These are phyloP conservation scores for Chlorencoelia australis DNA, from an alignment of 2,329 filamentous ascomycete species.

Conservation along the genomic window DNA sequence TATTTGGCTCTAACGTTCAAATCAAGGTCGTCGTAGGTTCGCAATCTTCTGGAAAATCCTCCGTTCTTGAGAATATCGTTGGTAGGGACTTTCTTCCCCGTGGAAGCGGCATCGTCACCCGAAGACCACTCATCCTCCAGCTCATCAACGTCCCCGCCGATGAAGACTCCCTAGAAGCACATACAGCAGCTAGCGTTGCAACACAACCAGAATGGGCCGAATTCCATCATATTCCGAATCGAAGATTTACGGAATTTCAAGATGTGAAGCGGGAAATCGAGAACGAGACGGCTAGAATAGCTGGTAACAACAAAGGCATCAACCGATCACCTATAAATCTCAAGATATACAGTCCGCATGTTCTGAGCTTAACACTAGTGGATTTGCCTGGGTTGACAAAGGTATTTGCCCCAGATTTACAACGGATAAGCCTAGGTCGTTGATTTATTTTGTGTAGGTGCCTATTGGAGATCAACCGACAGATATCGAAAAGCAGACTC, in stretches of 20 bases:
- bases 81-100: constrained; percentile 93
- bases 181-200: constrained; percentile 65
- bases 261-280: constrained; percentile 96
- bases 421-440: constrained; percentile 4
- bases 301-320: constrained; percentile 96
- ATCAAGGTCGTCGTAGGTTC: constrained; percentile 90
- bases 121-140: constrained; percentile 88
- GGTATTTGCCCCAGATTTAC: constrained; percentile 36
- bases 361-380: constrained; percentile 90
- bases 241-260: constrained; percentile 81
- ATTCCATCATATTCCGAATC: constrained; percentile 88
- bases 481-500: constrained; percentile 97
- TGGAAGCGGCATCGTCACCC: constrained; percentile 92
- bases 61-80: constrained; percentile 97
- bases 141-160: constrained; percentile 88
- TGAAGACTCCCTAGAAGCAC: constrained; percentile 58
- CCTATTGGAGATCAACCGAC: constrained; percentile 95
- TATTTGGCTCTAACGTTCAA: constrained; percentile 12
- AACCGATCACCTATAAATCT: constrained; percentile 96
- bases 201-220: constrained; percentile 73
- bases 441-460: constrained; percentile 42
- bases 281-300: constrained; percentile 89
- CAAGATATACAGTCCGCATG: constrained; percentile 95
- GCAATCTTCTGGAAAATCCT: constrained; percentile 96
- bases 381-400: constrained; percentile 95